phyloP scores from a whole-genome alignment of 441 rosid genomes.

The Syzygium malaccense region DNA sequence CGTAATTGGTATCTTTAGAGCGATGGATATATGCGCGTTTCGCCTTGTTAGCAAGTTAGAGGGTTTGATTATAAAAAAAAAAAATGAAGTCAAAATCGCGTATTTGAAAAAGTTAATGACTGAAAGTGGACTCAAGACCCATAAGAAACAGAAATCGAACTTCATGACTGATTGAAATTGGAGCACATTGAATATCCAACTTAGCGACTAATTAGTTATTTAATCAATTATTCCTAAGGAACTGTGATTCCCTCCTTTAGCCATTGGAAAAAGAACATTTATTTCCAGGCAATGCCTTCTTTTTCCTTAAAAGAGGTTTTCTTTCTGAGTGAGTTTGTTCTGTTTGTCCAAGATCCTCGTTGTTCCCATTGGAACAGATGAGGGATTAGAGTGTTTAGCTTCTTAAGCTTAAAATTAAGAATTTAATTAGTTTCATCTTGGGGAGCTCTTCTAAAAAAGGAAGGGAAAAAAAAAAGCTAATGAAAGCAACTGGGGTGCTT shows the following conservation, averaged over 20 bases:
- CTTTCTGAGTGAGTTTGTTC: neutral
- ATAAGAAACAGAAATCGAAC: neutral
- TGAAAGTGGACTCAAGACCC: neutral
- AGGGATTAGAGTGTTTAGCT: neutral
- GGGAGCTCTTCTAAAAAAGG: neutral
- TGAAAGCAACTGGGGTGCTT: neutral
- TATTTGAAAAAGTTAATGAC: neutral
- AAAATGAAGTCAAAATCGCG: neutral
- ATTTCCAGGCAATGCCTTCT: neutral
- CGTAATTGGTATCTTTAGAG: neutral
- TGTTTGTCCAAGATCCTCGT: neutral
- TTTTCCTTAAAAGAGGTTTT: neutral
- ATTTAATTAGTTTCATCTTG: neutral
- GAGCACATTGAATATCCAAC: neutral
- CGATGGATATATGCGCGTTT: neutral
- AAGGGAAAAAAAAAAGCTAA: neutral
- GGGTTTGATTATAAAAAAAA: neutral
- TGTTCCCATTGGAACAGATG: neutral
- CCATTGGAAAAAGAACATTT: neutral
- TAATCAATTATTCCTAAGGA: neutral
- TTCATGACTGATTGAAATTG: neutral
- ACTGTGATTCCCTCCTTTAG: neutral
- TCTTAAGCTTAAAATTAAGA: neutral
- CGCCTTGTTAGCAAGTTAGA: neutral
- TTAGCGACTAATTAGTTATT: neutral